Evolutionary conservation across 2,329 filamentous ascomycete species (phyloP).

Genomic region (Thielaviopsis euricoi): DNA sequence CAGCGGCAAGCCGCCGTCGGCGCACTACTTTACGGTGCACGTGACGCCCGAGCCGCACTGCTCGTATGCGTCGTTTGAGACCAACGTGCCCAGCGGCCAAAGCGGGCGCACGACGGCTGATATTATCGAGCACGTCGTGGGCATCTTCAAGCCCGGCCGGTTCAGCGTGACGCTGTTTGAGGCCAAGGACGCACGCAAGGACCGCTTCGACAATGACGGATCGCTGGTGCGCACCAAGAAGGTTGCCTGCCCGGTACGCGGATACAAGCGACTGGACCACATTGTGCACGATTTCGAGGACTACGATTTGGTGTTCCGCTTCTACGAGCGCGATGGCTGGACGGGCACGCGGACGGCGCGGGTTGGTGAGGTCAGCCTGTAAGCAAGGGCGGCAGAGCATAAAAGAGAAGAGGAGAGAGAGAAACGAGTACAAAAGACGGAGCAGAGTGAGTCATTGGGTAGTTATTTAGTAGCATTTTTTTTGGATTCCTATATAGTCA

Average conservation of each 20-base stretch:
- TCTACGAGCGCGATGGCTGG: constrained; percentile 85
- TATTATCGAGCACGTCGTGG: constrained; percentile 82
- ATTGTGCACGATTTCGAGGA: constrained; percentile 97
- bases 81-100: constrained; percentile 83
- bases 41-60: constrained; percentile 95
- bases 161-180: constrained; percentile 97
- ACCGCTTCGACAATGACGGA: constrained; percentile 7
- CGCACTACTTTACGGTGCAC: constrained; percentile 95
- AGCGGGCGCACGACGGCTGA: constrained; percentile 77
- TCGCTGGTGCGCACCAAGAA: constrained; percentile 24
- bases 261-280: constrained; percentile 78
- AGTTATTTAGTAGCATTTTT: not conserved
- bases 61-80: constrained; percentile 96
- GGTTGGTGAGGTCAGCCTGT: constrained; percentile 30
- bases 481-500: not conserved
- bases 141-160: constrained; percentile 92
- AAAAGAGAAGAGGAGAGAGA: too few species aligned
- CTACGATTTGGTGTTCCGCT: constrained; percentile 91
- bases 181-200: constrained; percentile 40
- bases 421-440: not conserved
- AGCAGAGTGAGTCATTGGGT: not conserved
- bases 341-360: constrained; percentile 33
- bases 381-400: not conserved
- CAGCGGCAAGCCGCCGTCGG: constrained; percentile 24
- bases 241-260: constrained; percentile 43